Evolutionary conservation across 805 yeast genomes (phyloP), one percentile per base, ranked within the genome.

Genomic region (Ogataea paraovalis): DNA sequence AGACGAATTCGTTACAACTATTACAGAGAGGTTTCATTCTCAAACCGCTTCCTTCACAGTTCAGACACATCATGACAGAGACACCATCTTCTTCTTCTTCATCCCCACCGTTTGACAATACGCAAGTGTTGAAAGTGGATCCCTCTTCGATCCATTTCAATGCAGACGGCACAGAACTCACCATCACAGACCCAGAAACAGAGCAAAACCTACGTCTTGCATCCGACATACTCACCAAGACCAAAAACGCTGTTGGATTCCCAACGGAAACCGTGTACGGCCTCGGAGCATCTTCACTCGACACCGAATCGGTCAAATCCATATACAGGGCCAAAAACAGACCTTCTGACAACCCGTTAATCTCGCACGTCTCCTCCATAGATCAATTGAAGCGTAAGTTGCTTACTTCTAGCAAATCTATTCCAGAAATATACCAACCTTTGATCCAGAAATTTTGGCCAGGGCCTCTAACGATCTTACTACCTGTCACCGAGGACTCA

Each of bases 241-340:
- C 83, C 0, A 62, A 74, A 34, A 71, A 80, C 23, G 89, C 84
- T 0, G 90, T 94, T 13, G 98, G 92, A 0, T 91, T 94, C 58
- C 99, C 99, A 2, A 88, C 99, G 0, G 99, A 94, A 62, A 94
- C 99, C 0, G 99, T 94, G 0, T 94, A 94, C 64, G 99, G 99
- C 0, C 73, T 94, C 1, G 99, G 96, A 0, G 99, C 94, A 1
- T 84, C 91, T 3, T 87, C 96, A 0, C 69, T 87, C 43, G 75
- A 73, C 45, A 89, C 89, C 45, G 80, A 78, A 4, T 78, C 95
- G 0, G 96, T 91, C 2, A 63, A 67, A 48, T 78, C 83, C 40
- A 94, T 94, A 9, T 94, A 90, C 64, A 72, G 66, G 22, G 98
- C 97, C 23, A 94, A 94, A 59, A 89, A 90, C 61, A 74, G 99